These are phyloP conservation scores for Cercospora nicotianae DNA, from an alignment of 2,329 filamentous ascomycete genomes.

Conservation along the genomic window DNA sequence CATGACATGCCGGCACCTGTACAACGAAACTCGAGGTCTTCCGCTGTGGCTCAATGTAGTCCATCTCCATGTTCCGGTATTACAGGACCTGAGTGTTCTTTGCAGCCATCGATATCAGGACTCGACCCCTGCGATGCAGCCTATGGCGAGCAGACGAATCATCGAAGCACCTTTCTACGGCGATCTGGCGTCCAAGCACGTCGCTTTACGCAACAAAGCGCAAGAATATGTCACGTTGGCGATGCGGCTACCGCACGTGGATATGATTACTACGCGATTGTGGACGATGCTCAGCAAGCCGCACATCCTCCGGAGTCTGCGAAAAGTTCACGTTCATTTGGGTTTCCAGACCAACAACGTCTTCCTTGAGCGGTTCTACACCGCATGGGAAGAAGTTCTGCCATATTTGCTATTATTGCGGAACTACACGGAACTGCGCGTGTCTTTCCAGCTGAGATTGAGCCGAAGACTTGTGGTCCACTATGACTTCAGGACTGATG, in stretches of 20 bases:
- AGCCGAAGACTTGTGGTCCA: slow-evolving; percentile 20
- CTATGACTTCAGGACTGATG: slow-evolving; percentile 18
- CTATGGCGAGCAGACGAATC: not conserved
- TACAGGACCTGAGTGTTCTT: slow-evolving; percentile 19
- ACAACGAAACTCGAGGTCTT: slow-evolving; percentile 18
- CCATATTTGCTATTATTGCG: slow-evolving; percentile 8
- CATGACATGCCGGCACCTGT: slow-evolving; percentile 21
- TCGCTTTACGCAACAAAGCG: slow-evolving; percentile 13
- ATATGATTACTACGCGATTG: slow-evolving; percentile 8
- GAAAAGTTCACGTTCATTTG: slow-evolving; percentile 21
- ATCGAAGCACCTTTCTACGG: not conserved
- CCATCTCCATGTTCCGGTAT: slow-evolving; percentile 21
- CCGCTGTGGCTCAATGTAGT: slow-evolving; percentile 25
- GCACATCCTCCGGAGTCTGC: slow-evolving; percentile 4
- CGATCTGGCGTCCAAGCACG: slow-evolving; percentile 11
- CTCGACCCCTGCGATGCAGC: not conserved
- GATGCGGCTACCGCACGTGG: slow-evolving; percentile 21
- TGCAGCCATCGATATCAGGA: not conserved
- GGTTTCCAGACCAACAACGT: slow-evolving; percentile 21
- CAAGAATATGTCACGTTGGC: slow-evolving; percentile 21
- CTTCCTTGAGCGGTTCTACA: slow-evolving; percentile 23
- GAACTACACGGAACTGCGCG: slow-evolving; percentile 8
- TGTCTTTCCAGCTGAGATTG: slow-evolving; percentile 21
- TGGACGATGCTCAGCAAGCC: slow-evolving; percentile 2
- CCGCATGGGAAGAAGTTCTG: slow-evolving; percentile 17